Percentiles rank a stretch among this genome's conserved stretches.
phyloP scores from a whole-genome alignment of 441 rosid species.

The Daphne laureola region DNA sequence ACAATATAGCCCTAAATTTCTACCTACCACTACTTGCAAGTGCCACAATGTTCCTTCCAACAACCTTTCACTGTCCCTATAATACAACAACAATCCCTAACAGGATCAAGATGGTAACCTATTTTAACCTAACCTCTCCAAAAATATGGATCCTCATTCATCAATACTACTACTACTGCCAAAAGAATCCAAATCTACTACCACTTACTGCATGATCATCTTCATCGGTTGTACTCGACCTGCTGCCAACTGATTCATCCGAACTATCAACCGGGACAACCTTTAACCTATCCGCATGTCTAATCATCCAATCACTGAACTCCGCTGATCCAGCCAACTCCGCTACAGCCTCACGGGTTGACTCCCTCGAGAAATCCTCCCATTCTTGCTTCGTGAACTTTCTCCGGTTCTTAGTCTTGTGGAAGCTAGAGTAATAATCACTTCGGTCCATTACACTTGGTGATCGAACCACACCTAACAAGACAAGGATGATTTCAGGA shows the following conservation, averaged over 20 bases:
- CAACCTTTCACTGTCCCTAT: no score
- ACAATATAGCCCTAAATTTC: no score
- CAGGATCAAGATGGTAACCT: no score
- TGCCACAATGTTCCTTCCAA: no score
- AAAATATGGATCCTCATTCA: no score
- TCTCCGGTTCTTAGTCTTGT: constrained; percentile 45
- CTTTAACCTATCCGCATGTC: constrained; percentile 62
- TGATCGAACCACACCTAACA: constrained; percentile 30
- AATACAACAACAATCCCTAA: no score
- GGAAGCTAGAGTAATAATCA: constrained; percentile 68
- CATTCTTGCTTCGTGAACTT: constrained; percentile 61
- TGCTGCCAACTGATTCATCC: constrained; percentile 53
- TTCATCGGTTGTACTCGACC: constrained; percentile 55
- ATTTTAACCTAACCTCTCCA: no score
- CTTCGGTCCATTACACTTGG: constrained; percentile 14
- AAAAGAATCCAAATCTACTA: constrained; percentile 30
- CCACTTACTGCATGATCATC: constrained; percentile 21
- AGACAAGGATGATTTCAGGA: constrained; percentile 6
- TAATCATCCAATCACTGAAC: constrained; percentile 60
- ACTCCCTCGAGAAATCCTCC: constrained; percentile 67
- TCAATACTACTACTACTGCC: constrained; percentile 17
- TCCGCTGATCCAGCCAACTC: constrained; percentile 74
- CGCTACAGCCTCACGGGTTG: constrained; percentile 73
- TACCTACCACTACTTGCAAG: no score
- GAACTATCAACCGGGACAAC: constrained; percentile 46